Base-by-base conservation (phyloP, 345 rosid species). In the Litchi chinensis region DNA sequence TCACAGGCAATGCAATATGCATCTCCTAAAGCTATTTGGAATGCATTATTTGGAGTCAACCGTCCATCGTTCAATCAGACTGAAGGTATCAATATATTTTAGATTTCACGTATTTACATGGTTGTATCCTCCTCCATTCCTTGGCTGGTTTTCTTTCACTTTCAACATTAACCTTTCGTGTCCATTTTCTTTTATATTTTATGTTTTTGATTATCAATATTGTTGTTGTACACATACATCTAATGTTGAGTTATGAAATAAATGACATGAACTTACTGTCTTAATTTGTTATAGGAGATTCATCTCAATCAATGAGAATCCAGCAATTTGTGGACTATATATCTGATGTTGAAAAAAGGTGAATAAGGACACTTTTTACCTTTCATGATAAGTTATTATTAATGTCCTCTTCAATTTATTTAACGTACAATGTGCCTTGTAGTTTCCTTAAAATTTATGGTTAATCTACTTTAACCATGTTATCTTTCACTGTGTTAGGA, bases 11-110 rank as follows among this genome's bases (percentile, higher is more conserved):
- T 95, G 95, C 98, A 93, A 70, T 95, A 92, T 89, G 89, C 92
- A 79, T 93, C 98, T 59, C 98, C 95, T 15, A 89, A 93, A 88
- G 95, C 93, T 81, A 71, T 95, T 78, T 92, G 97, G 98, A 93
- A 95, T 80, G 26, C 86, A 79, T 77, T 92, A 78, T 90, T 93
- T 75, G 95, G 97, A 82, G 86, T 85, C 52, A 85, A 77, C 62
- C 84, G 56, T 76, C 93, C 93, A 41, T 87, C 86, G 66, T 87
- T 88, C 83, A 80, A 76, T 54, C 86, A 79, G 73, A 80, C 72
- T 74, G 88, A 83, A 75, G 93, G 93, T 92, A 81, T 66, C 59
- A 39, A 63, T 57, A n/a, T 46, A 65, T 81, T 12, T 67, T 46
- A 50, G 44, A 44, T 56, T 46, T 26, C 28, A 16, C 26, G 24